Conservation (phyloP, 768 basidiomycete species). For the Lactarius trivialis region DNA sequence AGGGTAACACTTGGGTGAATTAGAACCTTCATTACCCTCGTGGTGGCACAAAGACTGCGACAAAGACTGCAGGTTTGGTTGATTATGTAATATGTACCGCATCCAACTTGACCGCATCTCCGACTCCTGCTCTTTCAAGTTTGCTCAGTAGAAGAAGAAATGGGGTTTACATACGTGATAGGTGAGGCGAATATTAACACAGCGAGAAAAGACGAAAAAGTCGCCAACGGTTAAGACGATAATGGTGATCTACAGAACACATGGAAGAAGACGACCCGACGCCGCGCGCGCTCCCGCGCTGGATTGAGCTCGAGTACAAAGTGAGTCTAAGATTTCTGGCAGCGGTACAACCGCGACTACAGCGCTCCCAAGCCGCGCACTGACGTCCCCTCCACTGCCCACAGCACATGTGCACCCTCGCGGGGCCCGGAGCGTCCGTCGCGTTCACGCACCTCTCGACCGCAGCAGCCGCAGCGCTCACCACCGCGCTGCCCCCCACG, state of each 20-base stretch:
- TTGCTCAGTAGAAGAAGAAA: not conserved
- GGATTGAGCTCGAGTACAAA: constrained; percentile 91
- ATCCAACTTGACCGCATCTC: too few relatives aligned
- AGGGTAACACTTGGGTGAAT: too few relatives aligned
- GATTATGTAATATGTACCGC: too few relatives aligned
- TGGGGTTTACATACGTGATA: constrained; percentile 29
- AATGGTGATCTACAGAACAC: constrained; percentile 51
- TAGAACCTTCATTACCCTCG: too few relatives aligned
- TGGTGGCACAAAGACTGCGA: too few relatives aligned
- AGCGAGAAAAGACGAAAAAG: not conserved
- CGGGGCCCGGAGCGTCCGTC: constrained; percentile 56
- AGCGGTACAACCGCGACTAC: not conserved
- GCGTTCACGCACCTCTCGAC: constrained; percentile 84
- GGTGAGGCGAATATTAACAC: constrained; percentile 19
- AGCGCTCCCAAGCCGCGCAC: not conserved
- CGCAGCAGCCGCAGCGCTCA: constrained; percentile 54
- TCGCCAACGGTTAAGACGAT: not conserved
- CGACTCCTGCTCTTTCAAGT: too few relatives aligned
- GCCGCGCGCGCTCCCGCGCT: constrained; percentile 65
- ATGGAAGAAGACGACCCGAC: constrained; percentile 91
- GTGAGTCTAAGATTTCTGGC: constrained; percentile 34
- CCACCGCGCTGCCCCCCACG: constrained; percentile 23
- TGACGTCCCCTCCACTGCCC: not conserved
- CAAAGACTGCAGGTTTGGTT: too few relatives aligned
- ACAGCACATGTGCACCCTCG: constrained; percentile 80